Base-by-base conservation (phyloP, 352 stramenopile species). In the Plasmopara muralis region DNA sequence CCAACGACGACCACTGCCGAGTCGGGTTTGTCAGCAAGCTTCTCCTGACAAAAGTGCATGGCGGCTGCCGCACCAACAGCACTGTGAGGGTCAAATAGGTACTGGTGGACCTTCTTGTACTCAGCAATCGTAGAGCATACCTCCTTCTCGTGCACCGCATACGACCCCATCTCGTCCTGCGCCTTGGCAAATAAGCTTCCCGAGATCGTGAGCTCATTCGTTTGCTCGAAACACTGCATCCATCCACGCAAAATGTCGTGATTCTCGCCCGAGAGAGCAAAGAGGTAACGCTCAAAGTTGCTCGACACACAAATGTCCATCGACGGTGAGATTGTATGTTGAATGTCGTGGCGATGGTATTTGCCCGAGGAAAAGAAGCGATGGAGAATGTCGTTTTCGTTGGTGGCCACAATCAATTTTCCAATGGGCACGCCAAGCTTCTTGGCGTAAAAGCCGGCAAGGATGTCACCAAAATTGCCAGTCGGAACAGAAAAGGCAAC, bases 271-370 rank as follows among this genome's bases (percentile, higher is more conserved):
- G 80, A 77, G 20, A 99, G 74, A 55, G 96, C 87, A 62, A 97
- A 99, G 2, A 99, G 75, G 74, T 98, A 99, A 20, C 97, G 80
- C 71, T 99, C 97, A 74, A 99, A 99, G 80, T 99, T 99, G 59
- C 89, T 98, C 39, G 90, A 98, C 6, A 99, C 95, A 62, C 94
- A 99, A 61, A 99, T 99, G 68, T 99, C 97, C 96, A 99, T 99
- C 2, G 88, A 98, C 33, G 97, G 97, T 45, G 93, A 96, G 43
- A 97, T 95, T 41, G 94, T 98, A 64, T 97, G 79, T 41, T 89
- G 68, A 60, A 98, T 97, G 43, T 69, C 48, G 60, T 91, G 72
- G 43, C 94, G 83, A 52, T 98, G 90, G 74, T 99, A 99, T 65
- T 97, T 94, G 56, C 96, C 97, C 47, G 85, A 95, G 14, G 82